Base-by-base conservation (phyloP, 1,284 basidiomycete species). In the Puccinia triticina region DNA sequence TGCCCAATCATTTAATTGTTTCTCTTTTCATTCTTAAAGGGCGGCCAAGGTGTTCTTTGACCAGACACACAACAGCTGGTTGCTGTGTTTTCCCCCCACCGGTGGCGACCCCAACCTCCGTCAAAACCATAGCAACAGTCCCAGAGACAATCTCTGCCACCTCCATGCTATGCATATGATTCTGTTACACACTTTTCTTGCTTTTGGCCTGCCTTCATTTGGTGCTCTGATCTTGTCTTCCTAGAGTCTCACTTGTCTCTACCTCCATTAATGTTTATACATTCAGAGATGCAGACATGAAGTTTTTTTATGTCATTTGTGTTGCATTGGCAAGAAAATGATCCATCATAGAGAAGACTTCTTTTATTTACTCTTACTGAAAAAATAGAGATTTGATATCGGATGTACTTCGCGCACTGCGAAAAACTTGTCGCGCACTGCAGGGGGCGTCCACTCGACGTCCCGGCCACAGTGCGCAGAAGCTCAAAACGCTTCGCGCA, bases 31-130 rank as follows among this genome's bases (percentile, higher is more conserved):
- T 14, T 46, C 11, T 7, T 57, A 1, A 16, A 14, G 50, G 55
- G 78, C 69, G 2, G 78, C 78, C 34, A 69, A 46, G 29, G 40
- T 69, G 23, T 80, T 80, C 43, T 80, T 80, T 26, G 61, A 80
- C 48, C 78, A 80, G 32, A 80, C 55, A 7, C 59, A 73, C 48
- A 4, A 29, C 16, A 29, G 34, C 43, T 21, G 40, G 46, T 34
- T 71, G 5, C 34, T 80, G 11, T 80, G 66, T 29, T 18, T n/a
- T 16, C 66, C 43, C 8, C 66, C 14, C 29, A 23, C 40, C 48
- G 43, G 2, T 18, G 7, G 10, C 37, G 37, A 32, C 2, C 21
- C 2, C 40, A 37, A 69, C 40, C 11, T 43, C 0, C 66, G 40
- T 29, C 40, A 48, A n/a, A 69, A 69, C 23, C 26, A 21, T 14